Evolutionary conservation across 305 asterid genomes (phyloP), one percentile per base, ranked within the genome.

Genomic region (Fraxinus velutina): DNA sequence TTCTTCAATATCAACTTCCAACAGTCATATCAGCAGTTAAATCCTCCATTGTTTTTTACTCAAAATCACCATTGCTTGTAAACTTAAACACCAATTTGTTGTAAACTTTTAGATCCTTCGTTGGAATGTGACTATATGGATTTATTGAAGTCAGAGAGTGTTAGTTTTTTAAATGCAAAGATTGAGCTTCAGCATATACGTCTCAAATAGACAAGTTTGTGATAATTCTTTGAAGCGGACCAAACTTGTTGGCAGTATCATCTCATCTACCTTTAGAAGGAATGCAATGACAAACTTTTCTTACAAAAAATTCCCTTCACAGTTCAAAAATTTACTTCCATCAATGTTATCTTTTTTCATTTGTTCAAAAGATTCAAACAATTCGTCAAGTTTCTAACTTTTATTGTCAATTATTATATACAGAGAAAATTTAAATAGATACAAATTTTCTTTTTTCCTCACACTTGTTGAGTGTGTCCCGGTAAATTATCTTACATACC

Each of bases 291-390:
- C 29, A 68, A 68, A 68, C 13, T 29, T 68, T 13, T 1, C 21
- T 24, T 64, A 64, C 73, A 24, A 22, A 62, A 8, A 22, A 24
- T 9, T 64, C 34, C 32, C 32, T 22, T 22, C 34, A 64, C 15
- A 3, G 73, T 64, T 64, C 17, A 64, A 64, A 64, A 24, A 64
- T 24, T 13, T 13, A 68, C 39, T 68, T 68, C 37, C 39, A 68
- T 12, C 75, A 30, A 36, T 36, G 2, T 27, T 68, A 29, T 13
- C 19, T 29, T 68, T 68, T 68, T 68, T 4, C 36, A 68, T 68
- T 68, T 29, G 75, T 68, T 68, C 39, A 68, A 68, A 68, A 30
- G 75, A 64, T 64, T 64, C 73, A 22, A 64, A 64, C 73, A 9
- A 3, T 24, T 64, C 7, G 32, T 64, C 30, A 64, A 64, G 73